Evolutionary conservation across 306 rosid species (phyloP), one percentile per base, ranked within the genome.

Genomic region (Cucumis cinereus): DNA sequence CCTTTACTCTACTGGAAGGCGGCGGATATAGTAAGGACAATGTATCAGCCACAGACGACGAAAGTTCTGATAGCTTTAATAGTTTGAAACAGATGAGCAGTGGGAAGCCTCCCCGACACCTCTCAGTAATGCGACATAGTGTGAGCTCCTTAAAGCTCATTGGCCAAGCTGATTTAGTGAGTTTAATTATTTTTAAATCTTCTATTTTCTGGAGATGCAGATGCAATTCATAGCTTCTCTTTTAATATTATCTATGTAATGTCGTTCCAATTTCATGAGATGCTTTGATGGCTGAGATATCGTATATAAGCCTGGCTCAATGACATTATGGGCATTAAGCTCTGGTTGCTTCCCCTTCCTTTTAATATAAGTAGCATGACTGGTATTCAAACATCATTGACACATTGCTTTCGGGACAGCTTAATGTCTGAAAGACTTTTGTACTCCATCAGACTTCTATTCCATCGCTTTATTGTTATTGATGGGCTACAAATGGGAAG

Each of bases 101-200:
- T 36, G 90, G 91, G 43, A 89, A 88, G 30, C 97, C 97, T 74
- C 97, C 94, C 2, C 79, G 91, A 58, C 89, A 88, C 68, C 87
- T 77, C 36, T 85, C 89, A 5, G 54, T 41, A 24, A 19, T 84
- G 84, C 86, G 87, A 36, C 92, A 88, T 58, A 85, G 89, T 75
- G 40, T 87, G 75, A 85, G 92, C 91, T 52, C 91, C 60, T 72
- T 77, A 56, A 82, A 64, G 84, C 80, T 89, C 79, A 67, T 78
- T 41, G 63, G 81, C 62, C 59, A 82, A 4, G 33, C 84, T 73
- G 92, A 88, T 74, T 85, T 84, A 86, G 97, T 91, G 69, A 79
- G 83, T 79, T 14, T 7, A 30, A 40, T 54, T 19, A 35, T 53
- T n/a, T 22, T 40, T 55, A 16, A 71, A 41, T 36, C 28, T 56